Evolutionary conservation across 2,329 filamentous ascomycete species (phyloP).

Genomic region (Cryphonectria radicalis): DNA sequence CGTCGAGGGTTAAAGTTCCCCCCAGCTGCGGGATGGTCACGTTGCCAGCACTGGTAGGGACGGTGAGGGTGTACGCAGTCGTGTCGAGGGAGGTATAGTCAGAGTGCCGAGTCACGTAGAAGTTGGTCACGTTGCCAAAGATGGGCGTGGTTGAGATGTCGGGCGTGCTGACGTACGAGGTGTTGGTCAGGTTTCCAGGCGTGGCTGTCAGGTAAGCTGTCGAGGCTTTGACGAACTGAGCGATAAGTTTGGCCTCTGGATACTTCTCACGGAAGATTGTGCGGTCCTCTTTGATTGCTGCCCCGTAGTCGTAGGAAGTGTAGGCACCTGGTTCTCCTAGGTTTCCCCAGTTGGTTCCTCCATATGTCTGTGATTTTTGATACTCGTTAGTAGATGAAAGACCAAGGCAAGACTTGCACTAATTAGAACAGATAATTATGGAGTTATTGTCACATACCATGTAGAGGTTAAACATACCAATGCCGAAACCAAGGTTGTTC

Average conservation of each 20-base stretch:
- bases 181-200: slow-evolving; percentile 53
- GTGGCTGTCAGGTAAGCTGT: slow-evolving; percentile 68
- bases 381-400: not conserved
- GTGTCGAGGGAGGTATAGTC: slow-evolving; percentile 64
- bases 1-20: slow-evolving; percentile 59
- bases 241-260: slow-evolving; percentile 76
- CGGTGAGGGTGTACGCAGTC: slow-evolving; percentile 64
- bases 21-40: slow-evolving; percentile 63
- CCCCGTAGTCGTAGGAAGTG: slow-evolving; percentile 60
- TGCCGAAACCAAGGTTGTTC: slow-evolving; percentile 69
- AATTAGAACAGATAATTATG: not conserved
- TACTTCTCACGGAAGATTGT: slow-evolving; percentile 75
- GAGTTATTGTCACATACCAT: slow-evolving; percentile 57
- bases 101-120: slow-evolving; percentile 70
- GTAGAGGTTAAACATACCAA: slow-evolving; percentile 73
- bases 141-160: slow-evolving; percentile 66
- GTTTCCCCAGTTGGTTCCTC: slow-evolving; percentile 86
- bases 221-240: slow-evolving; percentile 74
- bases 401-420: not conserved
- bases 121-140: slow-evolving; percentile 55
- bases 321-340: slow-evolving; percentile 70
- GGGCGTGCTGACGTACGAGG: slow-evolving; percentile 56
- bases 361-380: slow-evolving; percentile 56
- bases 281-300: slow-evolving; percentile 70
- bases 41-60: slow-evolving; percentile 62